These are phyloP conservation scores for Stagonosporopsis chrysanthemi DNA, from an alignment of 2,329 filamentous ascomycete species.

Conservation along the genomic window DNA sequence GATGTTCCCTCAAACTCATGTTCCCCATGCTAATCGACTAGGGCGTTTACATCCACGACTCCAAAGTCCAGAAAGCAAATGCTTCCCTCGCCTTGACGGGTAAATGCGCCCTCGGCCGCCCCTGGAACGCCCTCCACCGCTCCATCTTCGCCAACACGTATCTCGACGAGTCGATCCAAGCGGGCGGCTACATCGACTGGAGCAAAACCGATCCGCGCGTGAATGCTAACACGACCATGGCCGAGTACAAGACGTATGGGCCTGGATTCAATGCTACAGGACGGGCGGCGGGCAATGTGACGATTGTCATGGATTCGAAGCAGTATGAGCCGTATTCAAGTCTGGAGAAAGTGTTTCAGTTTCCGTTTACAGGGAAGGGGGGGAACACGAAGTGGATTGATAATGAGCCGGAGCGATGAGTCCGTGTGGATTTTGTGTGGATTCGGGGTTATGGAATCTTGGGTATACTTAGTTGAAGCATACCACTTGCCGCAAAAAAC, in stretches of 20 bases:
- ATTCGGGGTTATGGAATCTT: too few species aligned
- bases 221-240: conserved; percentile 60
- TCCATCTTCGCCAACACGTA: conserved; percentile 65
- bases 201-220: conserved; percentile 51
- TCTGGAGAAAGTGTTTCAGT: conserved; percentile 38
- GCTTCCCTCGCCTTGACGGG: conserved; percentile 48
- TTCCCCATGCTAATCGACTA: conserved; percentile 6
- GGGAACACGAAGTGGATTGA: conserved; percentile 62
- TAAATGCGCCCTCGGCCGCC: conserved; percentile 66
- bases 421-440: too few species aligned
- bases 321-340: conserved; percentile 39
- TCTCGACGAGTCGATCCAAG: conserved; percentile 62
- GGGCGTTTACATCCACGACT: conserved; percentile 69
- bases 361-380: conserved; percentile 50
- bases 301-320: conserved; percentile 54
- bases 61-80: conserved; percentile 64
- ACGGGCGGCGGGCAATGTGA: conserved; percentile 53
- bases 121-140: conserved; percentile 66
- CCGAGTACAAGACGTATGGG: conserved; percentile 61
- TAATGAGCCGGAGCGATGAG: conserved; percentile 23
- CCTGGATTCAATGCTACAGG: conserved; percentile 63
- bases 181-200: conserved; percentile 66
- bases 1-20: not conserved
- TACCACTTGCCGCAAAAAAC: too few species aligned
- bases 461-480: too few species aligned